Base-by-base conservation (phyloP, 2,329 filamentous ascomycete species). In the Fusarium staphyleae region DNA sequence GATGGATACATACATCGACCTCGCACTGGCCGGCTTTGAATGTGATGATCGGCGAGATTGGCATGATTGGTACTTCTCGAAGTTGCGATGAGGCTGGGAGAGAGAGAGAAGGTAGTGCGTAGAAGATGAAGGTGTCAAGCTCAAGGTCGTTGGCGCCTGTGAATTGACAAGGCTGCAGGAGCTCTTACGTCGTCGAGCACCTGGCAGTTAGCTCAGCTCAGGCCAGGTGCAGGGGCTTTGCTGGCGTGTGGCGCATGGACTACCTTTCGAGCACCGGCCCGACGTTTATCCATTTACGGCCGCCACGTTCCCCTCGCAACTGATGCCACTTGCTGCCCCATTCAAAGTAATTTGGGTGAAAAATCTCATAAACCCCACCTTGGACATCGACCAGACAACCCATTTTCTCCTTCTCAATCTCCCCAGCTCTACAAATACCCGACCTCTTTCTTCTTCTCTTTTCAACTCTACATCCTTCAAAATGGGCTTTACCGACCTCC, bases 11-110 rank as follows among this genome's bases (percentile, higher is more conserved):
- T 78, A 96, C 92, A 73, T 93, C 87, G 56, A 93, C 74, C 46
- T 95, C 87, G 77, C 93, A 98, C 74, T 85, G 85, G 74, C 93
- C 93, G 62, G 93, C 93, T 82, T 96, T 97, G 84, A 98, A 98
- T 13, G 92, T 96, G 73, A 98, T 93, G 70, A 96, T 84, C 26
- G 93, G 92, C 65, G 82, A 74, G 75, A 91, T 87, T 59, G 93
- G 91, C 92, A 96, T 97, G 61, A 56, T 60, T 62, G 50, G 15
- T 44, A 52, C 15, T 30, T 58, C 41, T 40, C 15, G 32, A 18
- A 35, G 29, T 32, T 46, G 52, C 22, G 36, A 30, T 39, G 48
- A 46, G 54, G 52, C 49, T 37, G 54, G 22, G 22, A 44, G 52
- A 16, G 35, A 41, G 28, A 37, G 53, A 24, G 3, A 24, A 8